phyloP scores from a whole-genome alignment of 1,139 yeast species.

The Suhomyces taliae region DNA sequence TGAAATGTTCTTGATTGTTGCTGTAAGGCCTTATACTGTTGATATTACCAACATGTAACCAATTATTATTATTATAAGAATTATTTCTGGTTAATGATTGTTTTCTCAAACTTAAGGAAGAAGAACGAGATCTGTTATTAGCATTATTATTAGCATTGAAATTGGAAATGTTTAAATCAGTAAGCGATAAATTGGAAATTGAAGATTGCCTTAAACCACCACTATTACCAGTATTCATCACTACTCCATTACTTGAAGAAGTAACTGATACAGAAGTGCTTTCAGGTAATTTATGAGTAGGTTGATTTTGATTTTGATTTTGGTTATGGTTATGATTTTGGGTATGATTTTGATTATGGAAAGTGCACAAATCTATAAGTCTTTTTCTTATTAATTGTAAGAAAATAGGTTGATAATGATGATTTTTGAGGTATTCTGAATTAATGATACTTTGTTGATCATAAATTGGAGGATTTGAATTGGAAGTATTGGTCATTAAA shows the following conservation, averaged over 20 bases:
- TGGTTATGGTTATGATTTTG: background rate
- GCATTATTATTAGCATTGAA: conserved; percentile 17
- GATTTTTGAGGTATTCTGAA: conserved; percentile 34
- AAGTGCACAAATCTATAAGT: conserved; percentile 41
- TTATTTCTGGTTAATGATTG: conserved; percentile 49
- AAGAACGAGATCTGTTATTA: conserved; percentile 23
- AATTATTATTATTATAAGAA: conserved; percentile 36
- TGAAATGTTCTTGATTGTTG: conserved; percentile 22
- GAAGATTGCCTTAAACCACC: conserved; percentile 33
- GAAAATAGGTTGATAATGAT: conserved; percentile 41
- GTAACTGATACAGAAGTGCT: conserved; percentile 27
- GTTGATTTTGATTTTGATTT: background rate
- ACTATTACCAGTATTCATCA: conserved; percentile 14
- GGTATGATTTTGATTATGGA: conserved; percentile 10
- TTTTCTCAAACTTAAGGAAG: conserved; percentile 38
- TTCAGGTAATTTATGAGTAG: conserved; percentile 22
- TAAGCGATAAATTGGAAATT: conserved; percentile 43
- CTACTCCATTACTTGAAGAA: conserved; percentile 14
- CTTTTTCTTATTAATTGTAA: conserved; percentile 45
- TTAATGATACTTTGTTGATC: conserved; percentile 39
- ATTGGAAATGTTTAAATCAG: conserved; percentile 39
- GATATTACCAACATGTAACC: conserved; percentile 51
- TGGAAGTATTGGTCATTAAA: conserved; percentile 23
- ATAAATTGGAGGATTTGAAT: conserved; percentile 24
- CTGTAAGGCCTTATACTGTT: conserved; percentile 31